Conservation (phyloP, 495 filamentous ascomycete species). For the Pyrenula aspistea region DNA sequence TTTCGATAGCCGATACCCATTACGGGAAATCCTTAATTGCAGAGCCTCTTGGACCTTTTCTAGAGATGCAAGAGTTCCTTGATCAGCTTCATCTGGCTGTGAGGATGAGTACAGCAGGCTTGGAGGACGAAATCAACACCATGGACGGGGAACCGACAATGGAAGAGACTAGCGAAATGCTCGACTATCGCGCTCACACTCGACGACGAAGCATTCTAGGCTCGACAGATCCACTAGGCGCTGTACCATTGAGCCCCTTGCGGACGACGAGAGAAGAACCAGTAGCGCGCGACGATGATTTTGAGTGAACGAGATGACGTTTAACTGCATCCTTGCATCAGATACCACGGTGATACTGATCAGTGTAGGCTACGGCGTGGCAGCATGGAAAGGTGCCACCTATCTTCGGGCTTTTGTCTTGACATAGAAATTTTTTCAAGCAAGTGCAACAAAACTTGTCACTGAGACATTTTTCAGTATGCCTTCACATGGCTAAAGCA, state of each 20-base stretch:
- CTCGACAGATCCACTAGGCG: constrained; percentile 23
- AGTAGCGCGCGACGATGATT: constrained; percentile 31
- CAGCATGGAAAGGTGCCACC: neutral
- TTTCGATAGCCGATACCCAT: constrained; percentile 57
- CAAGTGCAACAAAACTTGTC: neutral
- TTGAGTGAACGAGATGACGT: constrained; percentile 29
- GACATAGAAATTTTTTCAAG: neutral
- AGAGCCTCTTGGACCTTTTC: constrained; percentile 43
- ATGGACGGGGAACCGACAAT: constrained; percentile 24
- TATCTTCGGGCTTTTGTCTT: neutral
- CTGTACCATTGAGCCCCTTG: constrained; percentile 18
- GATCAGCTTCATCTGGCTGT: constrained; percentile 47
- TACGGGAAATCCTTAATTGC: constrained; percentile 50
- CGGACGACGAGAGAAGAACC: constrained; percentile 18
- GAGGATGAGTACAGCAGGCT: constrained; percentile 36
- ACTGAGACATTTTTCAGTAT: neutral
- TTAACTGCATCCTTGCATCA: neutral
- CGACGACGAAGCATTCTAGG: constrained; percentile 24
- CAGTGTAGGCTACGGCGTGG: neutral
- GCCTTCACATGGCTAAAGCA: neutral
- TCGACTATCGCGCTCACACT: constrained; percentile 25
- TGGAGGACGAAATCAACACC: constrained; percentile 23
- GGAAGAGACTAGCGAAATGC: constrained; percentile 51
- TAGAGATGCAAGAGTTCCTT: constrained; percentile 45
- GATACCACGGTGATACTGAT: neutral